These are phyloP conservation scores for Candida stauntonica DNA, from an alignment of 805 yeast species.

Conservation along the genomic window DNA sequence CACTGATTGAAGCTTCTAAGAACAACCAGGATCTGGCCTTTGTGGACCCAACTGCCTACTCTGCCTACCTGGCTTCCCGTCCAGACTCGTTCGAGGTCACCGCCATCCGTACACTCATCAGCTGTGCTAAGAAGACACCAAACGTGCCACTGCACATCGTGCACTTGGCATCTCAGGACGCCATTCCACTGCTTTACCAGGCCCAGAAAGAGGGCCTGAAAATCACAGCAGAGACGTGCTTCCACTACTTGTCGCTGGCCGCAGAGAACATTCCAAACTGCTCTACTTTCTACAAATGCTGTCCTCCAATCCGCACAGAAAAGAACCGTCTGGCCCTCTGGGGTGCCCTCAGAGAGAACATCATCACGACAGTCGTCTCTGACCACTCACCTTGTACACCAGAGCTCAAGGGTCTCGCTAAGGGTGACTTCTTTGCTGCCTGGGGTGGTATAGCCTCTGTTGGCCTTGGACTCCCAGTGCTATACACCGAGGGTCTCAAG, in stretches of 20 bases:
- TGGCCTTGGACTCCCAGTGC: constrained; percentile 81
- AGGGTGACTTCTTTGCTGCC: constrained; percentile 85
- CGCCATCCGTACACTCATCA: constrained; percentile 71
- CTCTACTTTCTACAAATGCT: constrained; percentile 84
- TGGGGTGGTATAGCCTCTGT: constrained; percentile 98
- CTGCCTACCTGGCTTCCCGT: constrained; percentile 52
- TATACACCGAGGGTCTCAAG: constrained; percentile 69
- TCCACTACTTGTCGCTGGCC: constrained; percentile 76
- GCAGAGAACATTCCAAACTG: constrained; percentile 77
- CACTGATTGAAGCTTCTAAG: constrained; percentile 40
- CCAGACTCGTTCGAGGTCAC: constrained; percentile 87
- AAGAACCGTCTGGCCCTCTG: constrained; percentile 69
- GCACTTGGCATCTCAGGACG: constrained; percentile 82
- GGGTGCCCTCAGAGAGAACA: constrained; percentile 64
- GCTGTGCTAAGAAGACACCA: constrained; percentile 54
- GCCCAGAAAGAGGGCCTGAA: constrained; percentile 60
- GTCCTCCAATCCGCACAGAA: constrained; percentile 87
- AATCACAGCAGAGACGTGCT: constrained; percentile 87
- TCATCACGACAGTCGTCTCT: constrained; percentile 81
- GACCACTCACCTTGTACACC: constrained; percentile 98
- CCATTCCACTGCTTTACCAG: constrained; percentile 63
- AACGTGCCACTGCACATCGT: constrained; percentile 78
- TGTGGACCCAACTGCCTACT: constrained; percentile 26
- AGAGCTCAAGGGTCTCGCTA: constrained; percentile 71
- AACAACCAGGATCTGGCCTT: constrained; percentile 35